Conservation (phyloP, 768 basidiomycete genomes). For the Sarcodon aspratus region DNA sequence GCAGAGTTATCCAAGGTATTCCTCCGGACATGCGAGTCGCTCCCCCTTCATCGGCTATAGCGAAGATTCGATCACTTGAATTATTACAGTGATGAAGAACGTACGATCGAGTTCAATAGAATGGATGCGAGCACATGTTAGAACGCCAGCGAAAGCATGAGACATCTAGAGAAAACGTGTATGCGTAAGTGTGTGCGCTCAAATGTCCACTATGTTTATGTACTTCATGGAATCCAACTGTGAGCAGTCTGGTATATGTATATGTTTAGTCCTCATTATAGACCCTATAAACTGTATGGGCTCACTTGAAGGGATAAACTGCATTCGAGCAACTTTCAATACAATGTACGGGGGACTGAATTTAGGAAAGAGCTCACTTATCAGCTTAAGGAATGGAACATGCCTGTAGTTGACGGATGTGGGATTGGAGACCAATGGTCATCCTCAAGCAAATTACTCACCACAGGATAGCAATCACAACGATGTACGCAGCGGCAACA, state of each 20-base stretch:
- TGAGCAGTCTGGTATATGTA: constrained; percentile 47
- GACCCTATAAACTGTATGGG: constrained; percentile 4
- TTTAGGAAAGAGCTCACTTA: constrained; percentile 42
- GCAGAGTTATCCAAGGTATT: constrained; percentile 68
- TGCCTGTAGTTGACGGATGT: constrained; percentile 37
- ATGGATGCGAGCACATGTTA: constrained; percentile 80
- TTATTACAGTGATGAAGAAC: constrained; percentile 17
- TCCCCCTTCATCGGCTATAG: constrained; percentile 76
- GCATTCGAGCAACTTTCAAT: background rate
- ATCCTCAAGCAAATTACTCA: constrained; percentile 19
- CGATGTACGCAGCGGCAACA: constrained; percentile 64
- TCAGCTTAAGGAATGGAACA: constrained; percentile 57
- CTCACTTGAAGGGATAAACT: constrained; percentile 92
- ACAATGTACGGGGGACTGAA: background rate
- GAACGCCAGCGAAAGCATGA: constrained; percentile 69
- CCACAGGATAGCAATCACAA: constrained; percentile 77
- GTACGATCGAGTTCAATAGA: constrained; percentile 81
- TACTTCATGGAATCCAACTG: constrained; percentile 86
- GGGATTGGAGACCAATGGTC: background rate
- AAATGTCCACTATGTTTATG: constrained; percentile 1
- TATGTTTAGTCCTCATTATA: background rate
- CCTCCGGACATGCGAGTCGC: constrained; percentile 83
- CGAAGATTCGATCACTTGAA: background rate
- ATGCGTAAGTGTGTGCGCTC: background rate
- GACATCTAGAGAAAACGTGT: constrained; percentile 47